Percentiles rank a stretch among this genome's conserved stretches.
Evolutionary conservation across 148 eudicot species (phyloP).

Genomic region (Pouteria glomerata): DNA sequence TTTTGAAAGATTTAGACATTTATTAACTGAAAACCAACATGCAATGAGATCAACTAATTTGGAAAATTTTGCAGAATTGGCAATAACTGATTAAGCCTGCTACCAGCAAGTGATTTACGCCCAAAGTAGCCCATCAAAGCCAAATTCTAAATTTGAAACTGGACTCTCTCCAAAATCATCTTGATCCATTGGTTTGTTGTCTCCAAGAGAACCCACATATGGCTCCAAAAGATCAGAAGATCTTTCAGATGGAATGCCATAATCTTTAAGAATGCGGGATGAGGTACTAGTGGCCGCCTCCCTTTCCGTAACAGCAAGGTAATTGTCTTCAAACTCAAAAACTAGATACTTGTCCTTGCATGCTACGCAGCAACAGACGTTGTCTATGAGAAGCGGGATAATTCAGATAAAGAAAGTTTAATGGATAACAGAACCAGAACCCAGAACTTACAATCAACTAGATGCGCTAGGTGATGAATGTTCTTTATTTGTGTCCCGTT

Average conservation of each 20-base stretch:
- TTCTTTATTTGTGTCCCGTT: slow-evolving; percentile 71
- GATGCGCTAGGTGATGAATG: slow-evolving; percentile 91
- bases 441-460: slow-evolving; percentile 76
- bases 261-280: slow-evolving; percentile 69
- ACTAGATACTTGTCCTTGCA: slow-evolving; percentile 80
- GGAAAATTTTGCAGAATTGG: too few relatives aligned
- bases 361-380: slow-evolving; percentile 38
- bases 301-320: slow-evolving; percentile 64
- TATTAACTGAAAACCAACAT: background rate
- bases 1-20: background rate
- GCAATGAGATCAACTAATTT: too few relatives aligned
- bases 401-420: background rate
- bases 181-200: slow-evolving; percentile 24
- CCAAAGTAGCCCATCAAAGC: slow-evolving; percentile 6
- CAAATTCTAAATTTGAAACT: slow-evolving; percentile 7
- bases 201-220: slow-evolving; percentile 39
- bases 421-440: background rate
- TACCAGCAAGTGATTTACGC: background rate
- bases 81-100: background rate
- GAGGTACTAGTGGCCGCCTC: slow-evolving; percentile 71
- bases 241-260: slow-evolving; percentile 88
- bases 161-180: slow-evolving; percentile 62
- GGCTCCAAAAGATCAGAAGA: slow-evolving; percentile 79
- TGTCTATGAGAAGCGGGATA: slow-evolving; percentile 5
- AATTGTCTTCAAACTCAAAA: slow-evolving; percentile 92